These are phyloP conservation scores for Metarhizium humberi DNA, from an alignment of 2,329 filamentous ascomycete genomes.

Conservation along the genomic window DNA sequence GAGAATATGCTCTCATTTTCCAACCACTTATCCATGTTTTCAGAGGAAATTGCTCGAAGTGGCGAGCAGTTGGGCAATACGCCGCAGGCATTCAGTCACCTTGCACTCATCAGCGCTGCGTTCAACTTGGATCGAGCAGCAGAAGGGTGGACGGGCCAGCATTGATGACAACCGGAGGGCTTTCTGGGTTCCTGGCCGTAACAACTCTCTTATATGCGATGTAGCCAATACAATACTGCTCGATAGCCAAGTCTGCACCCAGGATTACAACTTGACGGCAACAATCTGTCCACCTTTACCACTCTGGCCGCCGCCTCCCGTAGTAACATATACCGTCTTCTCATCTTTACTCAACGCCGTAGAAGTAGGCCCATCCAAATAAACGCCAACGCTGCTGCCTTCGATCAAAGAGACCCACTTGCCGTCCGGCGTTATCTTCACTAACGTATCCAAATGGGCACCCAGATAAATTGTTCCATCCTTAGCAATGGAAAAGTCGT, in stretches of 20 bases:
- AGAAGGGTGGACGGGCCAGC: conserved; percentile 13
- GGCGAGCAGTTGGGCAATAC: conserved; percentile 75
- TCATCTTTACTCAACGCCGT: conserved; percentile 9
- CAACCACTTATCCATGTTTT: conserved; percentile 72
- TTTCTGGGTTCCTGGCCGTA: neutral
- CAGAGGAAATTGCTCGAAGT: conserved; percentile 64
- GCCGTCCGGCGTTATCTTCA: neutral
- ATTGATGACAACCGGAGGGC: conserved; percentile 4
- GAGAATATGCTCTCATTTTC: conserved; percentile 71
- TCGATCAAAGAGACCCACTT: neutral
- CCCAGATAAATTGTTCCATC: conserved; percentile 9
- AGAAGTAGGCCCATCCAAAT: conserved; percentile 2
- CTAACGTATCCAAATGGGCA: conserved; percentile 1
- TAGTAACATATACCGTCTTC: conserved; percentile 8
- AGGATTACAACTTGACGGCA: neutral
- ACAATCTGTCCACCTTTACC: conserved; percentile 8
- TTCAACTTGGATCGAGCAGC: conserved; percentile 59
- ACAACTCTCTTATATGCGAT: too few species aligned
- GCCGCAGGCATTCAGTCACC: conserved; percentile 69
- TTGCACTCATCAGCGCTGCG: conserved; percentile 66
- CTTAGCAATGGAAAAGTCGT: conserved; percentile 10
- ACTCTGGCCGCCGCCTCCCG: conserved; percentile 4
- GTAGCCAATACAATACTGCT: too few species aligned
- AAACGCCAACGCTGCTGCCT: neutral
- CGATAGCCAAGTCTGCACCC: neutral